phyloP scores from a whole-genome alignment of 2,329 filamentous ascomycete species.

The Plenodomus tracheiphilus region DNA sequence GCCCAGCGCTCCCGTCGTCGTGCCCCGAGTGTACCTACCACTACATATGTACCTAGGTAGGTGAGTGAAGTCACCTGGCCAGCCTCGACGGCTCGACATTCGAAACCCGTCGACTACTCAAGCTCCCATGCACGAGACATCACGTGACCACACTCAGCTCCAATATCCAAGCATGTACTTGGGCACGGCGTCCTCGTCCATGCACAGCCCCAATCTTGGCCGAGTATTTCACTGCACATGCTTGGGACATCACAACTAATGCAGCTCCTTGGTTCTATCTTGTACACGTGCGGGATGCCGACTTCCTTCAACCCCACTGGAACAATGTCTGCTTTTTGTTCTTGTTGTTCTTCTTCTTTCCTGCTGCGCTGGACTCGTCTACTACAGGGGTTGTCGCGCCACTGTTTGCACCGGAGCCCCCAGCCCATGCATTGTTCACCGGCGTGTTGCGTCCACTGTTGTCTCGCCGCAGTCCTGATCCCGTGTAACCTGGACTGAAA shows the following conservation, averaged over 20 bases:
- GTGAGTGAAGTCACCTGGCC: too few species aligned
- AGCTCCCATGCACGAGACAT: too few species aligned
- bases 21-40: background rate
- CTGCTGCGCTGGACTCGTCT: constrained; percentile 28
- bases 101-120: too few species aligned
- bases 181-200: too few species aligned
- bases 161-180: too few species aligned
- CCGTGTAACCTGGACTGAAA: constrained; percentile 55
- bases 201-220: too few species aligned
- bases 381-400: constrained; percentile 25
- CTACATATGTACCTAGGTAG: too few species aligned
- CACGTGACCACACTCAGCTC: too few species aligned
- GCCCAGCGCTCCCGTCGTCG: background rate
- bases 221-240: too few species aligned
- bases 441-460: constrained; percentile 46
- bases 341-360: constrained; percentile 54
- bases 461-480: constrained; percentile 49
- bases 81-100: too few species aligned
- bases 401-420: constrained; percentile 31
- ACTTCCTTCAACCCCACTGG: constrained; percentile 46
- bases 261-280: too few species aligned
- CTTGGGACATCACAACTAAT: too few species aligned
- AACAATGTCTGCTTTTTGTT: constrained; percentile 56
- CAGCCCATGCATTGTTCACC: constrained; percentile 46
- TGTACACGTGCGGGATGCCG: background rate